Evolutionary conservation across 2,329 filamentous ascomycete species (phyloP), one percentile per base, ranked within the genome.

Genomic region (Neofusicoccum parvum): DNA sequence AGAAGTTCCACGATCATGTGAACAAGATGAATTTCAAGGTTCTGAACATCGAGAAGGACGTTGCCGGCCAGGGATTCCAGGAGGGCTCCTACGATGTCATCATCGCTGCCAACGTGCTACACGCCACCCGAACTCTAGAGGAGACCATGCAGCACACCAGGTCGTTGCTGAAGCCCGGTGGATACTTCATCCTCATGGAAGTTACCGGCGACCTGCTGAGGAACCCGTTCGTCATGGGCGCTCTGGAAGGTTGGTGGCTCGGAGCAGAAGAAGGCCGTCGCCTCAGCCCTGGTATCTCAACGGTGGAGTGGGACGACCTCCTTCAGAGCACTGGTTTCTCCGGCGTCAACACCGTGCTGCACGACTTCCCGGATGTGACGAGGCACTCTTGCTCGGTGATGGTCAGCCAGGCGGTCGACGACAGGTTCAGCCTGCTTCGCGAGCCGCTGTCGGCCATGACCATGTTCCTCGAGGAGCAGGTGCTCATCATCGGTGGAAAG

Each of bases 171-270:
- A 56, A 54, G 37, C 49, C 62, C 5, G 62, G 62, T 1, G 62
- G 62, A 0, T 64, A 56, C 14, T 23, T 64, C 1, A 17, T 64
- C 3, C 23, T 64, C 27, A 65, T 80, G 6, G 83, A 86, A 66
- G 67, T 80, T 1, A 74, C 71, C 2, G 45, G n/a, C 11, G 67
- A 36, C 7, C 9, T 34, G 5, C 15, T 64, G 3, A 20, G 34
- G 37, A 32, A 49, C 3, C n/a, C 23, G 12, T 23, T 56, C 14
- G 14, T 54, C 5, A 46, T 64, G 23, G 34, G 37, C 1, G 20
- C 67, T 0, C 66, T 80, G 3, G 70, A 73, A 3, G 76, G 72
- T 2, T 80, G 78, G 79, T 80, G 78, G 78, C 37, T 65, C 5
- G 71, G 72, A 11, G 67, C 45, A 0, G 70, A 75, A 1, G 76